Base-by-base conservation (phyloP, 805 yeast species). In the Saccharomycopsis sp. region DNA sequence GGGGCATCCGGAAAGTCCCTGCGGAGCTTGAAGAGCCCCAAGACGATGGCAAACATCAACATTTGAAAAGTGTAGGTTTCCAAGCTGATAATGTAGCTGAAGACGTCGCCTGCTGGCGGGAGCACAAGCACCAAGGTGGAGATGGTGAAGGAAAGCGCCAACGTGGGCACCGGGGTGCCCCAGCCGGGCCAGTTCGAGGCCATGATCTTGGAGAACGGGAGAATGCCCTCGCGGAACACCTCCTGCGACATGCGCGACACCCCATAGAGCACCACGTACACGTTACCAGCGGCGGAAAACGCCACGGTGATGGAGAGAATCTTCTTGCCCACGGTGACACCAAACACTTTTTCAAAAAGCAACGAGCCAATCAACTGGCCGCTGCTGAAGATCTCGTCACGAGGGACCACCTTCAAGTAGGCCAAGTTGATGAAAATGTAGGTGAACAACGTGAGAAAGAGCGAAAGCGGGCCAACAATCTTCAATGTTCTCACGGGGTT, bases 241-340 rank as follows among this genome's bases (percentile, higher is more conserved):
- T 77, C 83, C 53, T 77, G 85, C 48, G 73, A 73, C 61, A 73
- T 70, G 52, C 85, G 62, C 0, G 81, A 73, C 8, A 73, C 61
- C 4, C 76, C 67, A 53, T 76, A 77, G 13, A 75, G 49, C 1
- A 74, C 79, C 8, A 77, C 82, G 54, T 75, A 68, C 2, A 77
- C 71, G 50, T 77, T 77, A 0, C 83, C 80, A 1, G 72, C 74
- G 4, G 82, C 67, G 30, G 77, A 72, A n/a, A 76, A 42, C 0
- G 81, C 80, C 20, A 77, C 70, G 0, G 80, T 64, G 26, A 73
- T 52, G 0, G 82, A 71, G 35, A 77, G 63, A 34, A 77, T 58
- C 46, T 67, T 70, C 33, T 71, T 63, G 2, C 85, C 83, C 5
- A 73, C 42, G 26, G 56, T 58, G 36, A 62, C 53, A 0, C 84